Conservation (phyloP, 1,284 basidiomycete species). For the Marasmius oreades region DNA sequence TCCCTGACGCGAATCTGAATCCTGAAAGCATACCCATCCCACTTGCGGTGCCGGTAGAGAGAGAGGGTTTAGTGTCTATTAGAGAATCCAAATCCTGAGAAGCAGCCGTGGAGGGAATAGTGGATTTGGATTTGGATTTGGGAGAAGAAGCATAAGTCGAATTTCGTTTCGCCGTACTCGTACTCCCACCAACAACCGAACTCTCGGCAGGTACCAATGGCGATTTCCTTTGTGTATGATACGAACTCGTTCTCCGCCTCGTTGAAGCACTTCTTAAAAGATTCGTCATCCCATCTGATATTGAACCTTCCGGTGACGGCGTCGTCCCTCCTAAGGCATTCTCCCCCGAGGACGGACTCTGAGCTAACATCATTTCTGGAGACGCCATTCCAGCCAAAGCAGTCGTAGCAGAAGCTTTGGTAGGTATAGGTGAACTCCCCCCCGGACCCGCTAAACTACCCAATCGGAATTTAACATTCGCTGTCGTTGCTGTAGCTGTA, state of each 20-base stretch:
- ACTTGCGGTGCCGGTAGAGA: too few relatives aligned
- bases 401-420: slow-evolving; percentile 65
- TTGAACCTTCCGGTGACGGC: slow-evolving; percentile 55
- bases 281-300: slow-evolving; percentile 53
- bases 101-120: slow-evolving; percentile 13
- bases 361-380: neutral
- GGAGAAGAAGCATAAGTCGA: slow-evolving; percentile 14
- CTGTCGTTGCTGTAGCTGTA: slow-evolving; percentile 59
- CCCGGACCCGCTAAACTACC: slow-evolving; percentile 56
- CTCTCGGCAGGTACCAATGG: slow-evolving; percentile 34
- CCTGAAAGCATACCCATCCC: slow-evolving; percentile 32
- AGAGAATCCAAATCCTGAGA: too few relatives aligned
- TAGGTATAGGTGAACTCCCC: slow-evolving; percentile 36
- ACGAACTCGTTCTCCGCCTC: slow-evolving; percentile 50
- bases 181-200: neutral
- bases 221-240: slow-evolving; percentile 29
- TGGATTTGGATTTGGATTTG: slow-evolving; percentile 15
- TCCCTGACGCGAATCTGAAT: slow-evolving; percentile 61
- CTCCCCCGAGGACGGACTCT: slow-evolving; percentile 22
- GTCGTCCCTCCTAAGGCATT: slow-evolving; percentile 37
- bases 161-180: neutral
- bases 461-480: slow-evolving; percentile 10
- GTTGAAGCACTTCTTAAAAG: slow-evolving; percentile 31
- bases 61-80: too few relatives aligned
- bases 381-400: slow-evolving; percentile 52